Percentiles rank a stretch among this genome's conserved stretches.
Evolutionary conservation across 176 grass and related monocot genomes (phyloP).

Genomic region (Raddia guianensis): DNA sequence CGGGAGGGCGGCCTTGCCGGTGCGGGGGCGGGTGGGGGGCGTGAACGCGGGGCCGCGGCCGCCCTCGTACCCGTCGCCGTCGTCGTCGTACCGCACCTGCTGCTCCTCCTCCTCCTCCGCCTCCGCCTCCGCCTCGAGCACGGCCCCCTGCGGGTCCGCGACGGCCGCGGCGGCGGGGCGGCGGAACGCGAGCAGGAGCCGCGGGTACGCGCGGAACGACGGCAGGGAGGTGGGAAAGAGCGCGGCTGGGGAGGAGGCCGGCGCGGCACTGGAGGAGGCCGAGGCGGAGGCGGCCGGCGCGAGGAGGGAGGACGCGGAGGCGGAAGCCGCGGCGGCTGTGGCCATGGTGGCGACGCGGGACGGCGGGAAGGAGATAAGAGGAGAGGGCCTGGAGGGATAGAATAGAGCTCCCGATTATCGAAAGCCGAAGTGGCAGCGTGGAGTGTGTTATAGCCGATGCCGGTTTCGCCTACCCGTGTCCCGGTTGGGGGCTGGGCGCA

Average conservation of each 20-base stretch:
- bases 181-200: slow-evolving; percentile 45
- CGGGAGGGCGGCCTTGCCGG: slow-evolving; percentile 90
- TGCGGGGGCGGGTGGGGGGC: slow-evolving; percentile 62
- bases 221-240: slow-evolving; percentile 49
- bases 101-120: not conserved
- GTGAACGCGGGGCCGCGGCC: slow-evolving; percentile 50
- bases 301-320: slow-evolving; percentile 47
- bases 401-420: not conserved
- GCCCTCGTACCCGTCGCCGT: slow-evolving; percentile 49
- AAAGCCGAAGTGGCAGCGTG: slow-evolving; percentile 36
- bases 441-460: slow-evolving; percentile 27
- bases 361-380: slow-evolving; percentile 14
- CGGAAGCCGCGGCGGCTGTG: slow-evolving; percentile 34
- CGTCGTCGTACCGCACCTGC: slow-evolving; percentile 34
- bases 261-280: not conserved
- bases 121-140: slow-evolving; percentile 46
- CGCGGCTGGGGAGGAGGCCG: slow-evolving; percentile 29
- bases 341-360: slow-evolving; percentile 17
- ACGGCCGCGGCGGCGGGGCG: slow-evolving; percentile 49
- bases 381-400: slow-evolving; percentile 29
- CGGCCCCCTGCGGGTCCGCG: slow-evolving; percentile 51
- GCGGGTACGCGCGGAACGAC: slow-evolving; percentile 49
- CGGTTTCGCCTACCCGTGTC: not conserved
- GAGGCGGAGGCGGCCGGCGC: slow-evolving; percentile 11
- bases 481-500: not conserved